Conservation (phyloP, 768 basidiomycete genomes). For the Psilocybe azurescens region DNA sequence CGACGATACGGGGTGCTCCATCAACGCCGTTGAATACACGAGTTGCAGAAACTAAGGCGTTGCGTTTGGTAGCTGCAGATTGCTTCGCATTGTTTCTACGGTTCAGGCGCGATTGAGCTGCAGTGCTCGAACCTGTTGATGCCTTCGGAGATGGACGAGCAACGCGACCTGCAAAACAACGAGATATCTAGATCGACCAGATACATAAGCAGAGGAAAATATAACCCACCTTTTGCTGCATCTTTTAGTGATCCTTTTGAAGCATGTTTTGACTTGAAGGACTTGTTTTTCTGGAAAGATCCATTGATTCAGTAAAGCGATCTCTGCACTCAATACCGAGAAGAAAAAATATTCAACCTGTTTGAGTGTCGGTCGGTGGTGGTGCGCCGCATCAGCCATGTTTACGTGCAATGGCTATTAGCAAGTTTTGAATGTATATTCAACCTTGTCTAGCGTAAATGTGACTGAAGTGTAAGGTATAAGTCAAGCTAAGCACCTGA, state of each 20-base stretch:
- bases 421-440: neutral
- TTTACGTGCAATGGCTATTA: neutral
- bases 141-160: slow-evolving; percentile 60
- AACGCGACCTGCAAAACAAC: slow-evolving; percentile 56
- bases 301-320: slow-evolving; percentile 2
- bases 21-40: slow-evolving; percentile 82
- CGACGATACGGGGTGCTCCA: slow-evolving; percentile 84
- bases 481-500: neutral
- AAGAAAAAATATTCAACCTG: slow-evolving; percentile 52
- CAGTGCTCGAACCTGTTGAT: slow-evolving; percentile 48
- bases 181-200: neutral
- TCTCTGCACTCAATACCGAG: neutral
- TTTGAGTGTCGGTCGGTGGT: slow-evolving; percentile 87
- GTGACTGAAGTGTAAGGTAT: neutral
- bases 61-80: slow-evolving; percentile 72
- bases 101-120: slow-evolving; percentile 77
- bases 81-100: slow-evolving; percentile 89
- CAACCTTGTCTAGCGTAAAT: neutral
- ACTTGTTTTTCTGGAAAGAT: slow-evolving; percentile 76
- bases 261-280: slow-evolving; percentile 91
- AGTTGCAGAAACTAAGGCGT: slow-evolving; percentile 67
- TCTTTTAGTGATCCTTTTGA: slow-evolving; percentile 86
- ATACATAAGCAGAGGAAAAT: neutral
- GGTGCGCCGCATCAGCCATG: slow-evolving; percentile 51
- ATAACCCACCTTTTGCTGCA: slow-evolving; percentile 72